Evolutionary conservation across 2,329 filamentous ascomycete genomes (phyloP), one percentile per base, ranked within the genome.

Genomic region (Karstenula rhodostoma): DNA sequence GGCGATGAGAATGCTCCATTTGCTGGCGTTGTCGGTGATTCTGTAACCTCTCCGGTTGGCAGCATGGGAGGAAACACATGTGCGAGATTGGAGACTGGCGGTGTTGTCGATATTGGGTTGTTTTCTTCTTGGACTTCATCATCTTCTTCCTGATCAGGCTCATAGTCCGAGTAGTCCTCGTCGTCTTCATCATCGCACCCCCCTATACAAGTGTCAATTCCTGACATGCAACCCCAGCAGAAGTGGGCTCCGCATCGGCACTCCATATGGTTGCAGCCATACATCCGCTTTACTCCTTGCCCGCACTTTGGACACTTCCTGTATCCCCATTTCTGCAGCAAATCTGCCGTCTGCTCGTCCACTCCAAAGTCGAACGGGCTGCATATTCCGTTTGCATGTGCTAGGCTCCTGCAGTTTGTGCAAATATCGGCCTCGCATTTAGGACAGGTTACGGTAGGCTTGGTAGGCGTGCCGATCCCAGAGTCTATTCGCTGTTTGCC

Each of bases 261-360:
- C 55, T 77, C 69, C 64, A 85, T 80, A 52, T 84, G 81, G 35
- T 70, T 68, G 64, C 83, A 86, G 7, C 83, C 84, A 59, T 67
- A 81, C 78, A 84, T 83, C 56, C 78, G 77, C 62, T 78, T 77
- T 17, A 85, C 70, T 9, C 79, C 83, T n/a, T 80, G 74, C 1
- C 77, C 74, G 61, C 83, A 85, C 56, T 80, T 80, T 0, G 83
- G 83, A 57, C 84, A 86, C 9, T 77, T 74, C 67, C 84, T 85
- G 68, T 83, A 81, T 3, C 81, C 79, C 73, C 79, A 83, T 44
- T 69, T 73, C 50, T 75, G 72, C 2, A 85, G 70, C 35, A 82
- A 54, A 10, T 60, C 60, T n/a, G 70, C 68, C 4, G 71, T 75
- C 23, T 81, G 77, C 23, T 78, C 59, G 33, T 79, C 77, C 4